Percentiles rank a stretch among this genome's conserved stretches.
phyloP scores from a whole-genome alignment of 345 rosid genomes.

The Gossypium thurberi region DNA sequence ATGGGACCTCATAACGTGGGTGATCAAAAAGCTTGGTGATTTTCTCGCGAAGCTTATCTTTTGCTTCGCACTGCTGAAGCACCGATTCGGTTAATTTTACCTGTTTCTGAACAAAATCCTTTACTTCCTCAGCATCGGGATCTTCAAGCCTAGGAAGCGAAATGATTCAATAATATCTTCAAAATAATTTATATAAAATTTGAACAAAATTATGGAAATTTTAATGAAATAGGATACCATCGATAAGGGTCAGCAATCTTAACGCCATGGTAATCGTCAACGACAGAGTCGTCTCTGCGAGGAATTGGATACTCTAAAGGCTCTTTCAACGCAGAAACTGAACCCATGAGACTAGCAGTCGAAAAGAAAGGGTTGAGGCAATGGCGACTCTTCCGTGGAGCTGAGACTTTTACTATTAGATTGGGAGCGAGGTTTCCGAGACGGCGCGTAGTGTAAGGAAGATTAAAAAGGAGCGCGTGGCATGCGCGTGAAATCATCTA shows the following conservation, averaged over 20 bases:
- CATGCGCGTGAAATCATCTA: constrained; percentile 17
- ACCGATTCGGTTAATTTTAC: constrained; percentile 58
- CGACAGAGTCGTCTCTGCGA: constrained; percentile 71
- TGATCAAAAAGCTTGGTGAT: constrained; percentile 68
- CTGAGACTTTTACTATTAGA: neutral
- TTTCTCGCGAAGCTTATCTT: constrained; percentile 55
- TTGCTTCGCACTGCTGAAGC: constrained; percentile 48
- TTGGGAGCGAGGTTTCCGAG: neutral
- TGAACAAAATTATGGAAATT: neutral
- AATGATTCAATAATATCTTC: neutral
- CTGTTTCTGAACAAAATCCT: constrained; percentile 68
- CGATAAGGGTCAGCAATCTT: constrained; percentile 73
- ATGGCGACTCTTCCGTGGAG: neutral
- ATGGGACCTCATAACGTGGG: constrained; percentile 75
- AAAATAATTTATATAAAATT: neutral
- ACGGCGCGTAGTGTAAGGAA: neutral
- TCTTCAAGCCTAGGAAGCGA: constrained; percentile 71
- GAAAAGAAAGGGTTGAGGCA: neutral
- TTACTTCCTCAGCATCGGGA: constrained; percentile 78
- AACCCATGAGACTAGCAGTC: constrained; percentile 43
- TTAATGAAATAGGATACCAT: constrained; percentile 35
- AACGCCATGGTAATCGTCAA: constrained; percentile 75
- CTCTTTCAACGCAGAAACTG: constrained; percentile 34
- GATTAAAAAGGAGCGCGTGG: neutral
- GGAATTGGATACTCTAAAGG: constrained; percentile 49